Evolutionary conservation across 257 asterid genomes (phyloP), one percentile per base, ranked within the genome.

Genomic region (Penstemon barbatus): DNA sequence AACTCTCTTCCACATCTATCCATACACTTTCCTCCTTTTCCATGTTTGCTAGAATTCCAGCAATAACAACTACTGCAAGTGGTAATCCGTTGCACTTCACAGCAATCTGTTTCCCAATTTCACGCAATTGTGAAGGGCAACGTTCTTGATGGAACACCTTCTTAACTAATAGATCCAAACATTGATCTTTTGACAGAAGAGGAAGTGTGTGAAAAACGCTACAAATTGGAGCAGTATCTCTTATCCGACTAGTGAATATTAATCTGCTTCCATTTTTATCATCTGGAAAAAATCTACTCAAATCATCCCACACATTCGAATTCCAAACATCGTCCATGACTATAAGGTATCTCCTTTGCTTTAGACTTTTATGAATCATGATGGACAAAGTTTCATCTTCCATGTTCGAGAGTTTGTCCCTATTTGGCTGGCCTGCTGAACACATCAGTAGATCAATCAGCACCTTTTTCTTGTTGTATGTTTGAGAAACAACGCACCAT

Each of bases 241-340:
- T 9, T 4, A 4, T 46, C 5, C 70, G 8, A 10, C 72, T 74
- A 0, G 78, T 71, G 18, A 79, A 55, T 5, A 79, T 11, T 11
- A 25, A 1, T 25, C 33, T 25, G 33, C 33, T 25, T 25, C 33
- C 33, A 2, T 25, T 25, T 25, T 25, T 19, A n/a, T 72, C 66
- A 13, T 72, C 41, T 8, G 76, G 76, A 13, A 13, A 64, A 49
- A 0, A 6, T 6, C 0, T 15, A 8, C 11, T 43, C 6, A 25
- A 1, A 11, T 46, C 78, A 41, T 72, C 25, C 81, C 78, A 75
- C 4, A 18, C 74, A 9, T 0, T n/a, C 6, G 61, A 33, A 11
- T 60, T 12, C 79, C 79, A 73, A 40, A 78, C 33, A 66, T 78
- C 82, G 39, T 69, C 82, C 18, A 69, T 3, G 0, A 74, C 51